Evolutionary conservation across 1,284 basidiomycete species (phyloP).

Genomic region (Lignosus rhinocerotis): DNA sequence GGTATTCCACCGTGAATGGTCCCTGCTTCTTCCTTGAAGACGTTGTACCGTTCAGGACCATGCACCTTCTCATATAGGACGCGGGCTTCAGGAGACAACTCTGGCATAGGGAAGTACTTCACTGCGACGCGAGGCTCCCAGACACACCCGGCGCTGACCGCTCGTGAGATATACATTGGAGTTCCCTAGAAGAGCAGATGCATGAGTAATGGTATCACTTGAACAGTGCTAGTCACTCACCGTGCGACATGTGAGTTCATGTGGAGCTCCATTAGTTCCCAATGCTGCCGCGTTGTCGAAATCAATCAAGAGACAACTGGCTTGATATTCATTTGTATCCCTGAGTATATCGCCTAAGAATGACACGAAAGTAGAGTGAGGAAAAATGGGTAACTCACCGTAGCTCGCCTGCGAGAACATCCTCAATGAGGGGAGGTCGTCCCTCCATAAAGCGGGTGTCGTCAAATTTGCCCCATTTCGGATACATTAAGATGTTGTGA

Average conservation of each 20-base stretch:
- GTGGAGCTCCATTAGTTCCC: background rate
- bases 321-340: background rate
- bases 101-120: conserved; percentile 5
- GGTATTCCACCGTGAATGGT: background rate
- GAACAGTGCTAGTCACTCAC: background rate
- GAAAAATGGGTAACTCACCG: background rate
- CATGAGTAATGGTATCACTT: background rate
- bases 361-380: background rate
- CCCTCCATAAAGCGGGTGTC: background rate
- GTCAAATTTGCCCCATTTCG: background rate
- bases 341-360: background rate
- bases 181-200: conserved; percentile 7
- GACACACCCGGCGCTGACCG: background rate
- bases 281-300: conserved; percentile 5
- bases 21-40: background rate
- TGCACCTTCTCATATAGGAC: background rate
- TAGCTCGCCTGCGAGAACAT: background rate
- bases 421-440: conserved; percentile 10
- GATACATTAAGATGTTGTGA: conserved; percentile 16
- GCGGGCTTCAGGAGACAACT: background rate
- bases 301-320: conserved; percentile 8
- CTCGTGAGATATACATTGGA: conserved; percentile 8
- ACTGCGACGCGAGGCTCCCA: background rate
- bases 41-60: background rate
- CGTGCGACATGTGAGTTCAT: conserved; percentile 1